These are phyloP conservation scores for Discostella stelligeroides DNA, from an alignment of 108 stramenopile genomes.

Conservation along the genomic window DNA sequence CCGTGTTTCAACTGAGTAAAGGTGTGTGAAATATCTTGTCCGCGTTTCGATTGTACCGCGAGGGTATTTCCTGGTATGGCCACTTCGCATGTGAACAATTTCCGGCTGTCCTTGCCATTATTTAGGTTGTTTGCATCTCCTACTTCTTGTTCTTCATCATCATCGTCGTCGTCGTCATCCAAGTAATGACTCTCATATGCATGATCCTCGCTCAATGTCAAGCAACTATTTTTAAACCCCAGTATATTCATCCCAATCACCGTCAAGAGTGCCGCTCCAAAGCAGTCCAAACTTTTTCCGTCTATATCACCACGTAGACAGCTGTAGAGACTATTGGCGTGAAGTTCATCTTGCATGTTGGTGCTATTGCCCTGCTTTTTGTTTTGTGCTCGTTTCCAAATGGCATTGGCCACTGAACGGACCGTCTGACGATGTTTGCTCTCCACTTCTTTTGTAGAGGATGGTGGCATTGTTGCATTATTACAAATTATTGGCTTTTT, in stretches of 20 bases:
- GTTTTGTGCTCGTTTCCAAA: constrained; percentile 54
- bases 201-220: constrained; percentile 69
- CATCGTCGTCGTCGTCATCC: too few species aligned
- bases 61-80: constrained; percentile 69
- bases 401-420: constrained; percentile 48
- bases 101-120: neutral
- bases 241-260: constrained; percentile 55
- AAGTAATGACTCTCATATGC: constrained; percentile 68
- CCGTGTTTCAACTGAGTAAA: constrained; percentile 28
- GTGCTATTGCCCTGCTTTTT: too few species aligned
- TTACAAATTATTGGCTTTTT: too few species aligned
- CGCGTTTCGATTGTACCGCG: constrained; percentile 47
- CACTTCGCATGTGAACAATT: constrained; percentile 56
- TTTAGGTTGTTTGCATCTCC: constrained; percentile 3
- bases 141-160: constrained; percentile 5
- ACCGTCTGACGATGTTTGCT: constrained; percentile 49
- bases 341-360: constrained; percentile 57
- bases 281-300: constrained; percentile 63
- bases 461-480: too few species aligned
- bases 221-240: constrained; percentile 24
- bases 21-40: constrained; percentile 52
- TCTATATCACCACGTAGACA: constrained; percentile 63
- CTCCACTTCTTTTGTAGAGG: neutral
- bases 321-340: constrained; percentile 63
- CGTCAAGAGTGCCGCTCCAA: constrained; percentile 54